Evolutionary conservation across 2,329 filamentous ascomycete genomes (phyloP).

Genomic region (Paradendryphiella salina): DNA sequence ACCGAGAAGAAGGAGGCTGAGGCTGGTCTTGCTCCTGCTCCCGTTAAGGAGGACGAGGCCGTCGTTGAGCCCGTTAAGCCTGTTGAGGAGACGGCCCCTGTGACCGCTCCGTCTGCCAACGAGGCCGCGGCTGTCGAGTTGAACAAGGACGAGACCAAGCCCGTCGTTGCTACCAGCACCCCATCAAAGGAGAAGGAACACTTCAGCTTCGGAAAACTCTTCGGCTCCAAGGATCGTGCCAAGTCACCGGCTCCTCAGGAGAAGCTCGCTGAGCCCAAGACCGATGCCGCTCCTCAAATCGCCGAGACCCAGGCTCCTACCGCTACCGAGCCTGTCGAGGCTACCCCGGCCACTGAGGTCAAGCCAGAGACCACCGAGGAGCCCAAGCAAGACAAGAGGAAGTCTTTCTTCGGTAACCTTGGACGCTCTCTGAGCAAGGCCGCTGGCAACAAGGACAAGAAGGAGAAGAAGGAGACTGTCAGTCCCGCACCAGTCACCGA

Average conservation of each 20-base stretch:
- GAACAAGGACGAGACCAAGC: conserved; percentile 38
- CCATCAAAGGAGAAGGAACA: conserved; percentile 52
- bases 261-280: conserved; percentile 45
- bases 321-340: conserved; percentile 28
- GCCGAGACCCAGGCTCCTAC: conserved; percentile 10
- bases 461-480: conserved; percentile 40
- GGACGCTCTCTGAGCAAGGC: conserved; percentile 52
- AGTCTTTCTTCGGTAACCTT: conserved; percentile 78
- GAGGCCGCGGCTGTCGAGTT: conserved; percentile 34
- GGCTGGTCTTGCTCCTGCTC: conserved; percentile 53
- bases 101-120: conserved; percentile 42
- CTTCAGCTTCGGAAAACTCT: conserved; percentile 58
- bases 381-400: conserved; percentile 74
- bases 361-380: conserved; percentile 49
- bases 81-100: conserved; percentile 42
- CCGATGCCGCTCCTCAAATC: conserved; percentile 47
- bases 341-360: conserved; percentile 45
- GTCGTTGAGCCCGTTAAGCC: conserved; percentile 42
- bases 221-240: conserved; percentile 57
- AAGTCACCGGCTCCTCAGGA: conserved; percentile 47
- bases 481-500: conserved; percentile 40
- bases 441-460: conserved; percentile 46
- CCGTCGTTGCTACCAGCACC: conserved; percentile 42
- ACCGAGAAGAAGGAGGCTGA: conserved; percentile 72
- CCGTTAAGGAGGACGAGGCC: conserved; percentile 54